Evolutionary conservation across 495 filamentous ascomycete species (phyloP).

Genomic region (Lentithecium fluviatile): DNA sequence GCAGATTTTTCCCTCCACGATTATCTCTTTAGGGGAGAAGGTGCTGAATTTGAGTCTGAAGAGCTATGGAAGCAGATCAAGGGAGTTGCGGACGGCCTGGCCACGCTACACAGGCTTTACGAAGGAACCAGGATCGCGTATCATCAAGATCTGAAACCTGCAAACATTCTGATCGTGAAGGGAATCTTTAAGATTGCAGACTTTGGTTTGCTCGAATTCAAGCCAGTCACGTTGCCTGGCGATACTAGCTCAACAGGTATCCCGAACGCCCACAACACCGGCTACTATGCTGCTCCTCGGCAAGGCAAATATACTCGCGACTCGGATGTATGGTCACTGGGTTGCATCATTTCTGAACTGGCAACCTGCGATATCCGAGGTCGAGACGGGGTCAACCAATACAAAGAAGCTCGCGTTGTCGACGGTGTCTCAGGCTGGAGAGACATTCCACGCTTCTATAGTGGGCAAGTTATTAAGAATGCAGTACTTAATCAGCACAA

Average conservation of each 20-base stretch:
- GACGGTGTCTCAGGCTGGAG: not conserved
- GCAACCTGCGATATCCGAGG: constrained; percentile 5
- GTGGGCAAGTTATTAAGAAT: not conserved
- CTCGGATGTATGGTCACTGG: constrained; percentile 2
- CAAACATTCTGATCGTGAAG: constrained; percentile 9
- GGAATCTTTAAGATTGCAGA: constrained; percentile 4
- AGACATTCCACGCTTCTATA: not conserved
- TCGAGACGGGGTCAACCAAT: not conserved
- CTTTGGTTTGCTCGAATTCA: constrained; percentile 11
- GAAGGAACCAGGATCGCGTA: constrained; percentile 6
- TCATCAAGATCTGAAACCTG: constrained; percentile 11
- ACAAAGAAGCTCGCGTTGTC: not conserved
- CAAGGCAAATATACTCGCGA: constrained; percentile 8
- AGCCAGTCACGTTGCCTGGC: not conserved
- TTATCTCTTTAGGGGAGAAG: constrained; percentile 7
- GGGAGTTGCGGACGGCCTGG: constrained; percentile 2
- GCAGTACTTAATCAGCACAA: not conserved
- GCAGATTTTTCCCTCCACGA: constrained; percentile 7
- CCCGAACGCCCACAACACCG: constrained; percentile 3
- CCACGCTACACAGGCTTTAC: constrained; percentile 2
- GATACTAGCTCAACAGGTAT: constrained; percentile 3
- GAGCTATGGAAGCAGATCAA: constrained; percentile 5
- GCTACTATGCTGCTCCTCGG: constrained; percentile 8
- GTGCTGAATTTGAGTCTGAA: not conserved
- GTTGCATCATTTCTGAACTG: constrained; percentile 4